A percentile compares a stretch with the other conserved stretches of the same genome.
phyloP scores from a whole-genome alignment of 305 asterid genomes.

The Rubia tinctorum region DNA sequence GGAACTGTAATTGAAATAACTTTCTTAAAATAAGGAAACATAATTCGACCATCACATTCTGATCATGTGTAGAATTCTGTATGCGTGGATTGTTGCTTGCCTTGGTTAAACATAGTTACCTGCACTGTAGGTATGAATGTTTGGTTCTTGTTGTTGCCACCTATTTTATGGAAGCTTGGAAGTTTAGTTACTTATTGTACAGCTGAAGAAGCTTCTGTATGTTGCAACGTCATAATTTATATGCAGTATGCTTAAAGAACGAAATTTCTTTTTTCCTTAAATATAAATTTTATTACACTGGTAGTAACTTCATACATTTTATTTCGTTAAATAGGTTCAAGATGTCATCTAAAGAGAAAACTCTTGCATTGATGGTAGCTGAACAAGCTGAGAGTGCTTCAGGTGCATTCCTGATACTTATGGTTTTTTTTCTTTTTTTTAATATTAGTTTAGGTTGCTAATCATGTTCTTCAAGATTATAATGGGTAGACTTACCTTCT shows the following conservation, averaged over 20 bases:
- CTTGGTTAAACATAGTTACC: not conserved
- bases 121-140: not conserved
- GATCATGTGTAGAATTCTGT: not conserved
- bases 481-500: no score
- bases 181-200: not conserved
- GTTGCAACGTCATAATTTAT: not conserved
- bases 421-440: not conserved
- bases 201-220: not conserved
- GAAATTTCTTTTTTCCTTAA: not conserved
- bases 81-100: not conserved
- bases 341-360: no score
- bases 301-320: no score
- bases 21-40: not conserved
- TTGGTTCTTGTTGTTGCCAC: not conserved
- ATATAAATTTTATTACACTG: no score
- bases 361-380: no score
- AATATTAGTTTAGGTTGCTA: not conserved
- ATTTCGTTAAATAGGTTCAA: no score
- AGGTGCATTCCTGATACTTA: conserved; percentile 31
- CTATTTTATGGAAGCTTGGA: not conserved
- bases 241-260: not conserved
- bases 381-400: no score
- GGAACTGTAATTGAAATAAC: not conserved
- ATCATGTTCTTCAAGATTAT: not conserved
- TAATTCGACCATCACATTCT: no score